These are phyloP conservation scores for Cryptosporidium viatorum DNA, from an alignment of 169 alveolate species.

Conservation along the genomic window DNA sequence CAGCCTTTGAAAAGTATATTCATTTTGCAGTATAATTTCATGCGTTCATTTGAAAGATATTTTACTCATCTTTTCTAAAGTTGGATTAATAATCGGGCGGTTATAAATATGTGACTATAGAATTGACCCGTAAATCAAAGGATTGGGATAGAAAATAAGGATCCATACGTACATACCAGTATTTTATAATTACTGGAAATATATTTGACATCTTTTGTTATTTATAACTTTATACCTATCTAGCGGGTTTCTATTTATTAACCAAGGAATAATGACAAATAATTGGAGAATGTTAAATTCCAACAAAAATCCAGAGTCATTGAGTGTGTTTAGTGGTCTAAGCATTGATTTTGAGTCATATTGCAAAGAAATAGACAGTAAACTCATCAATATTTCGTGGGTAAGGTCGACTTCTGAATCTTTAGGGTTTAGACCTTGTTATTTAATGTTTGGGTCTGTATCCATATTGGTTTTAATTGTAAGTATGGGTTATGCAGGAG, in stretches of 20 bases:
- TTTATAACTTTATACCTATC: neutral
- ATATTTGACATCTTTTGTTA: neutral
- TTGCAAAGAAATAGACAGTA: constrained; percentile 48
- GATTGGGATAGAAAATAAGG: constrained; percentile 28
- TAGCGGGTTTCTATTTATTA: neutral
- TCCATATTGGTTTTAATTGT: constrained; percentile 61
- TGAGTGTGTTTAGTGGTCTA: constrained; percentile 63
- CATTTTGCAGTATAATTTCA: too few species aligned
- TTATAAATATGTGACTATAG: neutral
- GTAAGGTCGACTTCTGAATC: constrained; percentile 34
- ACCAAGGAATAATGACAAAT: constrained; percentile 4
- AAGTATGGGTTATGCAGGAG: constrained; percentile 81
- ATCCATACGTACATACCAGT: constrained; percentile 37
- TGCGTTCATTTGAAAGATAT: too few species aligned
- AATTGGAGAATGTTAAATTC: constrained; percentile 63
- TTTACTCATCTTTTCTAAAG: neutral
- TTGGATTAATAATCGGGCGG: neutral
- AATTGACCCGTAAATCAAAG: neutral
- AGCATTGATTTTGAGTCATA: constrained; percentile 25
- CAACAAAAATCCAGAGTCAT: constrained; percentile 58
- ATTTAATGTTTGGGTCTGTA: constrained; percentile 65
- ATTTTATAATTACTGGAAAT: neutral
- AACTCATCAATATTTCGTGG: neutral
- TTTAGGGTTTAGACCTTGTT: constrained; percentile 77
- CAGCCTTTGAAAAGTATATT: too few species aligned